Percentiles rank a stretch among this genome's conserved stretches.
These are phyloP conservation scores for Fusarium beomiforme DNA, from an alignment of 2,329 filamentous ascomycete genomes.

Conservation along the genomic window DNA sequence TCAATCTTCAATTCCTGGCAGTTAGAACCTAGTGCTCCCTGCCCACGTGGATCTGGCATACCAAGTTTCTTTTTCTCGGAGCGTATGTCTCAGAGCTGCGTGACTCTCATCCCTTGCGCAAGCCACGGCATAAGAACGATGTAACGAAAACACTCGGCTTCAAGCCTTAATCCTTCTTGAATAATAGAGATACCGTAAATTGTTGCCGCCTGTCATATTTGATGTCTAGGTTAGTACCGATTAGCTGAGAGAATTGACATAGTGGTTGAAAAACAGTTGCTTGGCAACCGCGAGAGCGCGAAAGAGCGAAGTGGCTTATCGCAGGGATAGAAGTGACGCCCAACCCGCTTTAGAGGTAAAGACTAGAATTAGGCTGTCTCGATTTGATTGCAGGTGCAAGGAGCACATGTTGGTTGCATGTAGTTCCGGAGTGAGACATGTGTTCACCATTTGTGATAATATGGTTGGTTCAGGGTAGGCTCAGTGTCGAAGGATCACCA, in stretches of 20 bases:
- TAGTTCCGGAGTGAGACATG: constrained; percentile 1
- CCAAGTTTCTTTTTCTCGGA: constrained; percentile 5
- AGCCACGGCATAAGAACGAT: constrained; percentile 26
- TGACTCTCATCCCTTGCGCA: constrained; percentile 20
- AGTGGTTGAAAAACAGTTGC: neutral
- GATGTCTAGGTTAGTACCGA: neutral
- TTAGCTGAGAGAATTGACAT: neutral
- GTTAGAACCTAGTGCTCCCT: neutral
- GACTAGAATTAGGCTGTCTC: neutral
- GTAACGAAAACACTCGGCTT: neutral
- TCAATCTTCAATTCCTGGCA: neutral
- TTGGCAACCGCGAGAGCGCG: neutral
- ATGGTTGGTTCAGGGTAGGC: constrained; percentile 8
- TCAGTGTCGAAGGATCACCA: neutral
- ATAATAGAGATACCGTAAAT: neutral
- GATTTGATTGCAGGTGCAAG: neutral
- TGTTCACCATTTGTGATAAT: neutral
- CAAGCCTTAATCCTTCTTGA: neutral
- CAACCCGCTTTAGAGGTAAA: neutral
- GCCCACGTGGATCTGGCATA: constrained; percentile 31
- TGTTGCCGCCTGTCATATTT: neutral
- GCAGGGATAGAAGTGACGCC: neutral
- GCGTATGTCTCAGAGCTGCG: constrained; percentile 27
- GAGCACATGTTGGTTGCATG: neutral
- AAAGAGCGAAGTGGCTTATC: constrained; percentile 1